Base-by-base conservation (phyloP, 495 filamentous ascomycete species). In the Poronia punctata region DNA sequence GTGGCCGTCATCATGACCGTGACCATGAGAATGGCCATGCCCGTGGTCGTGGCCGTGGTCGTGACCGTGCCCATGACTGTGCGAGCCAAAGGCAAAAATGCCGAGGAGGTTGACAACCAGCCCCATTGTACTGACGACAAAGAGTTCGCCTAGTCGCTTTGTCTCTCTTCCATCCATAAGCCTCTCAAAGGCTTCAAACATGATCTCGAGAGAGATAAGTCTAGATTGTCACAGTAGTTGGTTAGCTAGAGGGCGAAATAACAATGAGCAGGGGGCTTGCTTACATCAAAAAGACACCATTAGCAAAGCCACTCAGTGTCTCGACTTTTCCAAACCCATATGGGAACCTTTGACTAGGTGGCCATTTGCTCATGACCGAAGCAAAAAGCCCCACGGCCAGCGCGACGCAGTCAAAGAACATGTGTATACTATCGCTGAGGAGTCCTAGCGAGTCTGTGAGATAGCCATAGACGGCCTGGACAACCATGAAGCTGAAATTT, bases 331-430 rank as follows among this genome's bases (percentile, higher is more conserved):
- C 88, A 60, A 93, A 92, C 2, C 92, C 92, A 56, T 95, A 97
- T 0, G 92, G 92, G 48, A 95, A 97, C 14, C 82, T 63, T 46
- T 80, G 68, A 54, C 80, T 94, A 1, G 88, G 83, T 1, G 88
- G 88, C 90, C 90, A 96, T 62, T 97, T 97, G 56, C 86, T 93
- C 73, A 93, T 90, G 9, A 99, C 87, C 8, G 93, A 83, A n/a
- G 92, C 92, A 50, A 86, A 86, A 7, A 99, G 74, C 10, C 92
- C 92, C 11, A 97, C 86, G 1, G 84, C 81, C 15, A 99, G 73
- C 14, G 92, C 92, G 10, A 95, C 74, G 49, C 92, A 99, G 60
- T 99, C 92, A 48, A 99, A 99, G 57, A 99, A 93, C 92, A 99
- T 99, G 62, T 99, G 92, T 45, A 99, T 93, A 54, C 87, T 95